Conservation (phyloP, 495 filamentous ascomycete genomes). For the Neurospora tetrasperma region DNA sequence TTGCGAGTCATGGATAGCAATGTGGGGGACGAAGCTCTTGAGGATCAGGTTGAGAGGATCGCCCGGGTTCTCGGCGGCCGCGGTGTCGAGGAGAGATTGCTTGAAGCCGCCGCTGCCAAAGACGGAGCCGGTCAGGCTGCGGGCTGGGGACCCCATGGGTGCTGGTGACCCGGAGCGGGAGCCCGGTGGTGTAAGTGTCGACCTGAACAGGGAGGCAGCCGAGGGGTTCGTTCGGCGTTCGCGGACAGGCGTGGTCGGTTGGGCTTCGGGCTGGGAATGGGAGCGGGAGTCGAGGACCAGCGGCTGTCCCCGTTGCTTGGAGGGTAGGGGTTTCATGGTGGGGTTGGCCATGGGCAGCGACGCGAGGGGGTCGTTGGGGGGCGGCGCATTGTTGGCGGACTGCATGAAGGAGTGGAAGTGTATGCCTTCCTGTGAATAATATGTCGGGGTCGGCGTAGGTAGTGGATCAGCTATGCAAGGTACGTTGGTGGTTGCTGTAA, state of each 20-base stretch:
- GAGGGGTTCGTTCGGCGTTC: constrained; percentile 42
- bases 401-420: constrained; percentile 27
- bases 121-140: constrained; percentile 33
- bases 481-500: too few relatives aligned
- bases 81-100: constrained; percentile 36
- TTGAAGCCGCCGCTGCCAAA: constrained; percentile 33
- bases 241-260: constrained; percentile 37
- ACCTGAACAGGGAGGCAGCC: constrained; percentile 48
- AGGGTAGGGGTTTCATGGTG: constrained; percentile 21
- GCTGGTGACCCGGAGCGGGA: constrained; percentile 51
- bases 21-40: constrained; percentile 75
- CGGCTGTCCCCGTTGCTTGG: constrained; percentile 25
- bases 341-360: constrained; percentile 33
- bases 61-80: constrained; percentile 37
- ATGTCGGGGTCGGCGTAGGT: too few relatives aligned
- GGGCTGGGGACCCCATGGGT: constrained; percentile 43
- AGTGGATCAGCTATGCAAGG: too few relatives aligned
- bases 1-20: constrained; percentile 70
- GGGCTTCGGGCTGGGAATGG: constrained; percentile 32
- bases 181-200: constrained; percentile 41
- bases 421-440: too few relatives aligned
- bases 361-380: constrained; percentile 27
- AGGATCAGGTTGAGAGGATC: constrained; percentile 68
- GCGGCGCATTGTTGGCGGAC: constrained; percentile 30
- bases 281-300: constrained; percentile 20